Percentiles rank a stretch among this genome's conserved stretches.
phyloP scores from a whole-genome alignment of 495 filamentous ascomycete genomes.

The Aspergillus hancockii region DNA sequence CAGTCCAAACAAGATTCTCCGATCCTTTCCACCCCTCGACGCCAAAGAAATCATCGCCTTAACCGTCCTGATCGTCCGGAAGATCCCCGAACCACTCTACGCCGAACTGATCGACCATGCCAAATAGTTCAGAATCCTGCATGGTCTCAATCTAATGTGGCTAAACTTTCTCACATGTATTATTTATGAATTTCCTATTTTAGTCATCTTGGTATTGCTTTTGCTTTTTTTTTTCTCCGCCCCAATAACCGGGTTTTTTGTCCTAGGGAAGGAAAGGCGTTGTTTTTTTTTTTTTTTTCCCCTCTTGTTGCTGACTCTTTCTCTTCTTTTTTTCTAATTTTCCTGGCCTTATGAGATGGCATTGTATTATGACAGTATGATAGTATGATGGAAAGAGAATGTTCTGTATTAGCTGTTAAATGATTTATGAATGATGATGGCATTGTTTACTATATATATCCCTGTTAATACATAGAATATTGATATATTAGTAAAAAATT shows the following conservation, averaged over 20 bases:
- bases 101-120: constrained; percentile 86
- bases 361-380: constrained; percentile 16
- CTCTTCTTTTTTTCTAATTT: constrained; percentile 1
- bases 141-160: neutral
- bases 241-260: neutral
- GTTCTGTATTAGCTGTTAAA: constrained; percentile 12
- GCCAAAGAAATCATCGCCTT: constrained; percentile 78
- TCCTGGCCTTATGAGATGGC: constrained; percentile 1
- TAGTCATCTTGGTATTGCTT: no score
- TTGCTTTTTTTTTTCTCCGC: neutral
- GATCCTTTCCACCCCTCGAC: constrained; percentile 84
- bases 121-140: constrained; percentile 45
- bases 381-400: constrained; percentile 9
- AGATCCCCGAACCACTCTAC: constrained; percentile 87
- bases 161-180: constrained; percentile 5
- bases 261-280: neutral
- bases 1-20: constrained; percentile 87
- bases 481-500: neutral
- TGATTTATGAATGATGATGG: constrained; percentile 22
- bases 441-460: neutral
- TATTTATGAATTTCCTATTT: constrained; percentile 1
- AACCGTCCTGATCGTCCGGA: constrained; percentile 75
- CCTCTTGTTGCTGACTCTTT: constrained; percentile 2
- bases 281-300: neutral
- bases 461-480: neutral